These are phyloP conservation scores for Kregervanrija delftensis DNA, from an alignment of 805 yeast species.

Conservation along the genomic window DNA sequence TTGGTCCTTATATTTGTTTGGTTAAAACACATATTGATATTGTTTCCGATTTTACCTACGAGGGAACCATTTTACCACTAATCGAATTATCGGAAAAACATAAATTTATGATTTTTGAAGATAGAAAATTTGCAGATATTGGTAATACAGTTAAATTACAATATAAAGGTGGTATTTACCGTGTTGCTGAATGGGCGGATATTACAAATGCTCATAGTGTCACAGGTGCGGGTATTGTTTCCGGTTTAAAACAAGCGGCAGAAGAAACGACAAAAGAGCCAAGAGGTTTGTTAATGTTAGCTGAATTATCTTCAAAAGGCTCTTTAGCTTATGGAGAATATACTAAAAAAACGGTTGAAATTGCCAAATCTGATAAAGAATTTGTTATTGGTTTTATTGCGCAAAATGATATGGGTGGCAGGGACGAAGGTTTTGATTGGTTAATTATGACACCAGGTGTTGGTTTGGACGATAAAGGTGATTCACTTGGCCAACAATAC, in stretches of 20 bases:
- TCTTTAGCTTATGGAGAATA: slow-evolving; percentile 90
- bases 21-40: slow-evolving; percentile 95
- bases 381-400: slow-evolving; percentile 97
- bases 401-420: slow-evolving; percentile 79
- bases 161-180: slow-evolving; percentile 83
- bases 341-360: slow-evolving; percentile 80
- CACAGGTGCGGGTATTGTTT: slow-evolving; percentile 89
- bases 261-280: slow-evolving; percentile 67
- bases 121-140: slow-evolving; percentile 96
- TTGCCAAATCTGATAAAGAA: slow-evolving; percentile 74
- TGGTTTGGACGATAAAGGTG: slow-evolving; percentile 95
- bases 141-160: slow-evolving; percentile 96
- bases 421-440: slow-evolving; percentile 88
- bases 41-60: slow-evolving; percentile 80
- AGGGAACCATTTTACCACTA: slow-evolving; percentile 71
- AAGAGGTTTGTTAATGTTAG: slow-evolving; percentile 89
- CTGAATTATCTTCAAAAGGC: slow-evolving; percentile 92
- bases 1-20: slow-evolving; percentile 89
- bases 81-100: slow-evolving; percentile 69
- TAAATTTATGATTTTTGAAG: slow-evolving; percentile 89
- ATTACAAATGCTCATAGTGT: slow-evolving; percentile 97
- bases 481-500: slow-evolving; percentile 92
- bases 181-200: slow-evolving; percentile 91
- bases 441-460: slow-evolving; percentile 97
- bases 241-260: slow-evolving; percentile 79